Conservation (phyloP, 352 stramenopile genomes). For the Pythium rishiriense region DNA sequence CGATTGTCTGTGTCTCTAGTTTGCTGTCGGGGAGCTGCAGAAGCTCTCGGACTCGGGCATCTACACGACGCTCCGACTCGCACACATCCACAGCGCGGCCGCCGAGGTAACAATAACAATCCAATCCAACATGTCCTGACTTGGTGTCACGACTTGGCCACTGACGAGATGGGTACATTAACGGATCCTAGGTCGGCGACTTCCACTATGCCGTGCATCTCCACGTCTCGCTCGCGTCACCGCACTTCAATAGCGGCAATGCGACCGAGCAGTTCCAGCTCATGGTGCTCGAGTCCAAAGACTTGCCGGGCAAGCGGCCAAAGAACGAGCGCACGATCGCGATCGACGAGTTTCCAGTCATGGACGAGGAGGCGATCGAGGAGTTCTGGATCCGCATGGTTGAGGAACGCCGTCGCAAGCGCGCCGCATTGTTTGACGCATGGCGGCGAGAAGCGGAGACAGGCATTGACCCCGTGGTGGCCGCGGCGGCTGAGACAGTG, state of each 20-base stretch:
- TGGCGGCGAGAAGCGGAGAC: slow-evolving; percentile 34
- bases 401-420: slow-evolving; percentile 40
- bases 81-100: slow-evolving; percentile 49
- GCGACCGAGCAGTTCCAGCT: slow-evolving; percentile 64
- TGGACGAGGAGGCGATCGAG: slow-evolving; percentile 80
- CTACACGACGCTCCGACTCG: slow-evolving; percentile 61
- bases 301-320: slow-evolving; percentile 9
- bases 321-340: slow-evolving; percentile 52
- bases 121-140: no score
- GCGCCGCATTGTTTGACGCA: slow-evolving; percentile 45
- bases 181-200: slow-evolving; percentile 59
- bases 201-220: slow-evolving; percentile 85
- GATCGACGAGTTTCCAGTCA: slow-evolving; percentile 85
- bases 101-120: slow-evolving; percentile 43
- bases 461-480: slow-evolving; percentile 15
- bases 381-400: slow-evolving; percentile 78
- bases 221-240: slow-evolving; percentile 57
- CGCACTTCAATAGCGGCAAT: slow-evolving; percentile 65
- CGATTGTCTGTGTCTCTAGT: slow-evolving; percentile 34
- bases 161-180: no score
- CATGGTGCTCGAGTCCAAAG: slow-evolving; percentile 76
- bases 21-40: slow-evolving; percentile 59
- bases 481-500: slow-evolving; percentile 11
- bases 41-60: slow-evolving; percentile 72
- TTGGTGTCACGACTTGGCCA: neutral